These are phyloP conservation scores for Pyrenophora teres DNA, from an alignment of 2,329 filamentous ascomycete species.

Conservation along the genomic window DNA sequence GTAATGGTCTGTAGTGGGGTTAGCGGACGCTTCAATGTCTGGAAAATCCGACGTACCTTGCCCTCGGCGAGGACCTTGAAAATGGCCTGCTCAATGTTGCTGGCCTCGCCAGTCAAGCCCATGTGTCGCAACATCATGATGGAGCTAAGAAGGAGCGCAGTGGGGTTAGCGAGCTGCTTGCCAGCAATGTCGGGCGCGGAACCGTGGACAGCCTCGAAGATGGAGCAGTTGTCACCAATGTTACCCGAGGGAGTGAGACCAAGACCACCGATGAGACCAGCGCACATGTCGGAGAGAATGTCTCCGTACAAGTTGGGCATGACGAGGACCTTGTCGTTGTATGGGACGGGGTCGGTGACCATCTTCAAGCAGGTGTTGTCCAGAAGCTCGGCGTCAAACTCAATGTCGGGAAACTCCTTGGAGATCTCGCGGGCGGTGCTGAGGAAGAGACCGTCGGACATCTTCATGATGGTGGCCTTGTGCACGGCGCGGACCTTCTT, in stretches of 20 bases:
- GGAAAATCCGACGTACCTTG: constrained; percentile 63
- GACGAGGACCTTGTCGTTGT: constrained; percentile 99
- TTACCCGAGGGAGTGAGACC: constrained; percentile 97
- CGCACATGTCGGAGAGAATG: constrained; percentile 99
- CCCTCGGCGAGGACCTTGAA: constrained; percentile 95
- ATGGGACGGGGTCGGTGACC: constrained; percentile 91
- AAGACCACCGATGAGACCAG: constrained; percentile 95
- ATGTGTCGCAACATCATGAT: constrained; percentile 99
- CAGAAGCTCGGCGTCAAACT: constrained; percentile 96
- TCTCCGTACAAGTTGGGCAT: constrained; percentile 98
- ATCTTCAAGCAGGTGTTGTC: constrained; percentile 99
- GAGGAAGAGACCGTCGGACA: constrained; percentile 98
- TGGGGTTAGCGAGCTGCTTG: constrained; percentile 95
- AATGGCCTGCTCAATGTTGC: constrained; percentile 89
- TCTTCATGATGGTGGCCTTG: constrained; percentile 99
- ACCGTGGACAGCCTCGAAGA: constrained; percentile 99
- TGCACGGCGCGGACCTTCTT: constrained; percentile 97
- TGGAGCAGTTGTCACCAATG: constrained; percentile 98
- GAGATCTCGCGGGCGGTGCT: constrained; percentile 81
- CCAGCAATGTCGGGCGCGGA: constrained; percentile 96
- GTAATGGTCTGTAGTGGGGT: constrained; percentile 67
- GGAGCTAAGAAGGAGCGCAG: constrained; percentile 88
- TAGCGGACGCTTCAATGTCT: constrained; percentile 10
- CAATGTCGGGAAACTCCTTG: constrained; percentile 93
- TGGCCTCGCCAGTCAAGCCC: constrained; percentile 82